These are phyloP conservation scores for Leucocoprinus sp. DNA, from an alignment of 768 basidiomycete species.

Conservation along the genomic window DNA sequence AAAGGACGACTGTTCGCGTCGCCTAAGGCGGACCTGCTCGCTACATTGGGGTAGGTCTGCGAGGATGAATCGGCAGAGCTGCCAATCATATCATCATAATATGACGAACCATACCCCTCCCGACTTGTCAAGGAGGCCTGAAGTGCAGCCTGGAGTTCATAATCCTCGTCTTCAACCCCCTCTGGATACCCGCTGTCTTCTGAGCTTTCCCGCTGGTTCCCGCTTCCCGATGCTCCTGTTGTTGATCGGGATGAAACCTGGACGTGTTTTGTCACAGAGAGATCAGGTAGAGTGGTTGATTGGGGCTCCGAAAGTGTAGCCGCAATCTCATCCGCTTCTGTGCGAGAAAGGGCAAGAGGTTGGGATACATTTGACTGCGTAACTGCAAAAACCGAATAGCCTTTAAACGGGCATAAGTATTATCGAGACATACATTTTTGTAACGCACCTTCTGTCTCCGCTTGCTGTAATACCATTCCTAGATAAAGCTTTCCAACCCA, in stretches of 20 bases:
- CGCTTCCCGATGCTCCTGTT: not conserved
- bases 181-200: slow-evolving; percentile 15
- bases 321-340: slow-evolving; percentile 66
- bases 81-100: not conserved
- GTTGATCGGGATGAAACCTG: not conserved
- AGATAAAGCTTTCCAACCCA: slow-evolving; percentile 83
- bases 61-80: slow-evolving; percentile 8
- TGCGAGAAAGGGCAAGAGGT: slow-evolving; percentile 49
- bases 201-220: slow-evolving; percentile 9
- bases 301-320: slow-evolving; percentile 50
- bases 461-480: slow-evolving; percentile 79
- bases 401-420: slow-evolving; percentile 27
- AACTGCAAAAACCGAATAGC: slow-evolving; percentile 77
- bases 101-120: not conserved
- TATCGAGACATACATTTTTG: not conserved
- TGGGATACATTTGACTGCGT: slow-evolving; percentile 49
- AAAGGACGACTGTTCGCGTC: slow-evolving; percentile 11
- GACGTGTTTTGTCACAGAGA: slow-evolving; percentile 1
- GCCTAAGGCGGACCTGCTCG: slow-evolving; percentile 12
- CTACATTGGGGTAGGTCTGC: not conserved
- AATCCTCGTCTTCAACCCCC: slow-evolving; percentile 74
- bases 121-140: slow-evolving; percentile 59
- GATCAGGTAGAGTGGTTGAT: slow-evolving; percentile 19
- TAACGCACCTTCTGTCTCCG: slow-evolving; percentile 68
- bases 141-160: slow-evolving; percentile 79